phyloP scores from a whole-genome alignment of 768 basidiomycete genomes.

The Cystobasidium onofrii region DNA sequence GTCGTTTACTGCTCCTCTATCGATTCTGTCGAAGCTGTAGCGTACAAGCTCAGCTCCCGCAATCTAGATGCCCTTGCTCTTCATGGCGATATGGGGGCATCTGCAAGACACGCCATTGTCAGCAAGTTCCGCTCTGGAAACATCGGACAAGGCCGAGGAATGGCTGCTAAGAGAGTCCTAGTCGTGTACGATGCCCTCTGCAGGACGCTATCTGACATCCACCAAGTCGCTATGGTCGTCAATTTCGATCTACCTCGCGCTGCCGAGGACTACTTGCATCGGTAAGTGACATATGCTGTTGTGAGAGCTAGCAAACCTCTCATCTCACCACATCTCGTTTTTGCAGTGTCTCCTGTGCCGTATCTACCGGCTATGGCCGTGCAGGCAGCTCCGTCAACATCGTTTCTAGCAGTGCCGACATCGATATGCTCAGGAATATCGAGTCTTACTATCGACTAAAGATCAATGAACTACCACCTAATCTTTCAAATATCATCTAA shows the following conservation, averaged over 20 bases:
- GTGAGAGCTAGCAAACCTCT: no score
- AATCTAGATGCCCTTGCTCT: conserved; percentile 80
- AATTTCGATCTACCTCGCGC: conserved; percentile 92
- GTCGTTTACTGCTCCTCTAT: conserved; percentile 39
- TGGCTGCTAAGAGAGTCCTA: conserved; percentile 63
- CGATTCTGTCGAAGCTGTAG: conserved; percentile 39
- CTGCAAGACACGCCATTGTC: conserved; percentile 68
- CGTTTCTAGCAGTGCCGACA: conserved; percentile 88
- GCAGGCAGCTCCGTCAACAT: conserved; percentile 92
- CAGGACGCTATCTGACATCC: conserved; percentile 68
- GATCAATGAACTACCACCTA: conserved; percentile 29
- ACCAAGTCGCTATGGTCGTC: conserved; percentile 80
- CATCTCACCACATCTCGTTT: conserved; percentile 24
- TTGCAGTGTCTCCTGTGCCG: conserved; percentile 70
- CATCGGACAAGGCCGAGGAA: conserved; percentile 47
- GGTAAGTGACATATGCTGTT: no score
- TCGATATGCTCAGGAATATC: conserved; percentile 34
- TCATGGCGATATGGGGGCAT: conserved; percentile 84
- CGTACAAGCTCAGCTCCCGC: conserved; percentile 72
- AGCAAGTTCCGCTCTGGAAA: conserved; percentile 67
- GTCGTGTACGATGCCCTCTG: conserved; percentile 90
- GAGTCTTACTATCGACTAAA: conserved; percentile 27
- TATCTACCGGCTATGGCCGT: conserved; percentile 71
- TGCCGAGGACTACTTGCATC: conserved; percentile 94
- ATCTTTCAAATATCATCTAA: conserved; percentile 21